Evolutionary conservation across 768 basidiomycete genomes (phyloP).

Genomic region (Russula virescens): DNA sequence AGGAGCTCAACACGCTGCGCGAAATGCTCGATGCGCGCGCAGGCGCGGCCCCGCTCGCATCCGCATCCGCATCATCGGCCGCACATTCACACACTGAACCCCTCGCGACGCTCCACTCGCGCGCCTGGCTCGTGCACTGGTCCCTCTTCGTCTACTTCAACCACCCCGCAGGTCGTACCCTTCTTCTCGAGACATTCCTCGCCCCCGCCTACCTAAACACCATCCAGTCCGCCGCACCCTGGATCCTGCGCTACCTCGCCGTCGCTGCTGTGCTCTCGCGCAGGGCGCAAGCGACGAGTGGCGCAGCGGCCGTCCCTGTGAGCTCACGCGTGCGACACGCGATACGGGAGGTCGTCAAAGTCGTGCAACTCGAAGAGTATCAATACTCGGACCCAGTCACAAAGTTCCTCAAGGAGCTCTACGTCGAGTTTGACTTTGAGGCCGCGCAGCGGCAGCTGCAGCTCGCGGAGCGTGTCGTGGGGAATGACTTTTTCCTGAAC

Average conservation of each 20-base stretch:
- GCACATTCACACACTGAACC: constrained; percentile 55
- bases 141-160: constrained; percentile 98
- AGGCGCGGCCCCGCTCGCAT: constrained; percentile 34
- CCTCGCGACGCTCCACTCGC: constrained; percentile 82
- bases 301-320: constrained; percentile 34
- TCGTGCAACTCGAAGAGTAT: constrained; percentile 92
- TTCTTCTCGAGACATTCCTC: constrained; percentile 95
- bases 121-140: constrained; percentile 98
- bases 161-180: constrained; percentile 83
- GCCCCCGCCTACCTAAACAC: constrained; percentile 96
- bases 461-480: constrained; percentile 74
- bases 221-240: constrained; percentile 92
- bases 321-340: constrained; percentile 80
- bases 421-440: constrained; percentile 94
- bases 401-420: constrained; percentile 87
- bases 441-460: constrained; percentile 81
- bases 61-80: constrained; percentile 18
- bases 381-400: constrained; percentile 95
- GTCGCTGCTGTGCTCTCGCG: constrained; percentile 90
- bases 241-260: constrained; percentile 92
- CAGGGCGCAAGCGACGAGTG: constrained; percentile 52
- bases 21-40: constrained; percentile 84
- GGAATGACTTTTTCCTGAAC: constrained; percentile 90
- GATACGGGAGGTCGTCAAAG: constrained; percentile 86
- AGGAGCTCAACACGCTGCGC: constrained; percentile 92